These are phyloP conservation scores for Coemansia sp. DNA, from an alignment of 192 early-diverging fungal genomes.

Conservation along the genomic window DNA sequence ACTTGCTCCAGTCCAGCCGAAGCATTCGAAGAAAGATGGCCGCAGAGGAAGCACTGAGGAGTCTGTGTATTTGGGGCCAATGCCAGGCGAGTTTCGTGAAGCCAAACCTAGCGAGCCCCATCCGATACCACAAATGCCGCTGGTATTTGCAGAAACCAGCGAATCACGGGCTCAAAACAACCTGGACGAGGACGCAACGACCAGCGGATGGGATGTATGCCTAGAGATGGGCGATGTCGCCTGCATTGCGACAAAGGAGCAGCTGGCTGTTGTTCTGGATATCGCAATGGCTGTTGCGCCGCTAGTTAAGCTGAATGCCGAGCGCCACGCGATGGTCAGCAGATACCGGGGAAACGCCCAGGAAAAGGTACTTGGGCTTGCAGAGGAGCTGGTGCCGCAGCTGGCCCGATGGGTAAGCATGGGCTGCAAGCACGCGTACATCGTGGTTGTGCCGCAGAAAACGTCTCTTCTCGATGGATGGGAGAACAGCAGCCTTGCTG, in stretches of 20 bases:
- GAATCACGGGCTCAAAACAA: slow-evolving; percentile 24
- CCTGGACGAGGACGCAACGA: slow-evolving; percentile 42
- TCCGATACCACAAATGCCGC: background rate
- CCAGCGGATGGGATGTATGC: slow-evolving; percentile 52
- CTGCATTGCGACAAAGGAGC: slow-evolving; percentile 34
- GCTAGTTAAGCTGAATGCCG: slow-evolving; percentile 27
- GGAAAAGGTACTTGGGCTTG: background rate
- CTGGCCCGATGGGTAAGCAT: slow-evolving; percentile 43
- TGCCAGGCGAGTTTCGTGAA: slow-evolving; percentile 55
- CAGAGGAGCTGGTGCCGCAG: slow-evolving; percentile 22
- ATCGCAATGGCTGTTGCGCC: slow-evolving; percentile 18
- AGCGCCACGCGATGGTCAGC: slow-evolving; percentile 26
- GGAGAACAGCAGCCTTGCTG: slow-evolving; percentile 47
- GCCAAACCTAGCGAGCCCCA: slow-evolving; percentile 11
- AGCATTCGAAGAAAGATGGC: slow-evolving; percentile 1
- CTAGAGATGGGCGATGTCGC: slow-evolving; percentile 32
- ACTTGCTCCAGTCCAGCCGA: slow-evolving; percentile 37
- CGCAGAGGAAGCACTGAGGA: slow-evolving; percentile 16
- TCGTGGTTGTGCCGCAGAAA: slow-evolving; percentile 33
- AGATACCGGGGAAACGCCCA: slow-evolving; percentile 33
- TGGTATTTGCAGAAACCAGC: background rate
- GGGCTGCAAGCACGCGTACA: slow-evolving; percentile 33
- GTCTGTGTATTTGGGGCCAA: slow-evolving; percentile 52
- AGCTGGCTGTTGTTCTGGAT: slow-evolving; percentile 25
- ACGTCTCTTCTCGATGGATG: slow-evolving; percentile 25